Evolutionary conservation across 2,329 filamentous ascomycete genomes (phyloP).

Genomic region (Colletotrichum sp.): DNA sequence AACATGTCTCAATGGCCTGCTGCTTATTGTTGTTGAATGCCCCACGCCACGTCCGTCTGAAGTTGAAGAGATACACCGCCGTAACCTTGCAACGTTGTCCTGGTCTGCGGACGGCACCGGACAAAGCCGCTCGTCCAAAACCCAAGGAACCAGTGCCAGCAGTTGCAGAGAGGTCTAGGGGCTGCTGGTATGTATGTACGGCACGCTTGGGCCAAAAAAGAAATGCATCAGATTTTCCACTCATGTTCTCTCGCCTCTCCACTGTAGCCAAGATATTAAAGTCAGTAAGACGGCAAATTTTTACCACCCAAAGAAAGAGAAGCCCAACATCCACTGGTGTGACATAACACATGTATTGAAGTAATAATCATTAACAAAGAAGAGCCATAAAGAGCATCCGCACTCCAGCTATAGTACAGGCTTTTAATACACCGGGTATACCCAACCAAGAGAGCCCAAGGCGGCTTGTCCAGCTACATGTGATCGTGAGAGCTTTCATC

Average conservation of each 20-base stretch:
- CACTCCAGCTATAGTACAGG: conserved; percentile 14
- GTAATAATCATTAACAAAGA: background rate
- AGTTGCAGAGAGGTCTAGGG: background rate
- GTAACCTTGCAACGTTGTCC: background rate
- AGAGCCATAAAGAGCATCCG: background rate
- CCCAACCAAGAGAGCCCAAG: background rate
- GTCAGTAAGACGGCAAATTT: background rate
- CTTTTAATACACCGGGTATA: conserved; percentile 20
- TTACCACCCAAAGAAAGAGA: background rate
- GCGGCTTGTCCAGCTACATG: background rate
- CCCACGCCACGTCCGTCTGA: background rate
- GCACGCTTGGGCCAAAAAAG: background rate
- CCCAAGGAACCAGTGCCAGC: background rate
- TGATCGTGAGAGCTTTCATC: conserved; percentile 32
- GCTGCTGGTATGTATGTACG: background rate
- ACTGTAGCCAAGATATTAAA: background rate
- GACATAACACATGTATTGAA: background rate
- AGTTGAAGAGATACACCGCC: background rate
- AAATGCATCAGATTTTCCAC: background rate
- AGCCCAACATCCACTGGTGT: background rate
- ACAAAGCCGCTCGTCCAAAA: background rate
- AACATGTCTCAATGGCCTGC: background rate
- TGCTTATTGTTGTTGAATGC: background rate
- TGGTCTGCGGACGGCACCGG: background rate
- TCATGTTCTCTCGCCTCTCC: background rate